Conservation (phyloP, 2,329 filamentous ascomycete genomes). For the Fusarium robinianum region DNA sequence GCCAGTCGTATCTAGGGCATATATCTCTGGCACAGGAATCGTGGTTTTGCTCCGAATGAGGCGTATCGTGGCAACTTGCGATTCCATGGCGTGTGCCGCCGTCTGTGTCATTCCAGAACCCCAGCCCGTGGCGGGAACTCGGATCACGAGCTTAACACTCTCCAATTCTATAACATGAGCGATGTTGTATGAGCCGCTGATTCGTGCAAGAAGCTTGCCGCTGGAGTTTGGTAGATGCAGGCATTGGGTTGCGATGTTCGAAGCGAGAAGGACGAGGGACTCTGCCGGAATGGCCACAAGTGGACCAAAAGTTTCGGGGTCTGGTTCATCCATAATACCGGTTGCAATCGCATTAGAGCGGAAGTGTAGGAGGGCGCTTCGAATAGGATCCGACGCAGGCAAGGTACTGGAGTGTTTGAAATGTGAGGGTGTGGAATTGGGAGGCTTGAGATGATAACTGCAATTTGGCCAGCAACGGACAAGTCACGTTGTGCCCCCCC, state of each 20-base stretch:
- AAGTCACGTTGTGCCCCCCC: no score
- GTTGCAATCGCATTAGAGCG: no score
- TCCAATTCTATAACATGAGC: constrained; percentile 8
- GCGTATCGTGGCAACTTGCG: constrained; percentile 13
- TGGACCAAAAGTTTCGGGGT: constrained; percentile 6
- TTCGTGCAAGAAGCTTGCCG: constrained; percentile 7
- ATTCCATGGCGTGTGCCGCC: constrained; percentile 14
- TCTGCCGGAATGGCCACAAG: constrained; percentile 2
- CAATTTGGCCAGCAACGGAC: no score
- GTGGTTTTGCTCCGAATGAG: constrained; percentile 4
- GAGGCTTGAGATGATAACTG: no score
- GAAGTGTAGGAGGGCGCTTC: no score
- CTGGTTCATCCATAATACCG: constrained; percentile 4
- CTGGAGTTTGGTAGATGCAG: background rate
- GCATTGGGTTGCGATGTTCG: background rate
- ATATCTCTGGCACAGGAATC: constrained; percentile 26
- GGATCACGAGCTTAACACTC: constrained; percentile 14
- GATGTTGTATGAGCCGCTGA: constrained; percentile 10
- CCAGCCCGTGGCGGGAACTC: constrained; percentile 15
- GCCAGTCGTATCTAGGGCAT: constrained; percentile 13
- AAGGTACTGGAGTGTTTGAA: no score
- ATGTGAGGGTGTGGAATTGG: no score
- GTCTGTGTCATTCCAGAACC: constrained; percentile 16
- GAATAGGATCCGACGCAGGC: no score
- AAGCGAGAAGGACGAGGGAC: constrained; percentile 5